Percentiles rank a stretch among this genome's conserved stretches.
Conservation (phyloP, 2,329 filamentous ascomycete species). For the Elsinoe australis region DNA sequence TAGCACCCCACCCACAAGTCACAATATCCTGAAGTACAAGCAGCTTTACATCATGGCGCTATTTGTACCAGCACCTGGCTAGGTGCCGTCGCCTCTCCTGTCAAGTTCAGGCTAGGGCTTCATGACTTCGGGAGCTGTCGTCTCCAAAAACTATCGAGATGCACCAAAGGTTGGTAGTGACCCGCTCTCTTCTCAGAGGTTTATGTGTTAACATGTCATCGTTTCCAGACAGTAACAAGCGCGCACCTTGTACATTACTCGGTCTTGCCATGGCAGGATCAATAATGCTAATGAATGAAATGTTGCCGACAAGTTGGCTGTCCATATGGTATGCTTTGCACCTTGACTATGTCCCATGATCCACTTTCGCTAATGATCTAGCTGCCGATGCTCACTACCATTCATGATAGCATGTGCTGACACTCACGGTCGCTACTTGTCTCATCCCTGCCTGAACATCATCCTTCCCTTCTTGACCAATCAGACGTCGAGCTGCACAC, state of each 20-base stretch:
- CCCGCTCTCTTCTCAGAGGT: neutral
- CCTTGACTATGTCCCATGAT: neutral
- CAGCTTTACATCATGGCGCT: too few species aligned
- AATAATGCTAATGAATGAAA: neutral
- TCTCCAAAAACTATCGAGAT: too few species aligned
- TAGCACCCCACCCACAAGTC: too few species aligned
- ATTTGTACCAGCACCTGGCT: too few species aligned
- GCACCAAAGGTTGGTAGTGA: too few species aligned
- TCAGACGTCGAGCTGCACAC: conserved; percentile 5
- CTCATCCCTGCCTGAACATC: neutral
- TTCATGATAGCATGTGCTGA: conserved; percentile 3
- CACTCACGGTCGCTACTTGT: neutral
- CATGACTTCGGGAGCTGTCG: too few species aligned
- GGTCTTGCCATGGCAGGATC: neutral
- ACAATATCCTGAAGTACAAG: too few species aligned
- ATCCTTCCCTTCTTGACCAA: conserved; percentile 5
- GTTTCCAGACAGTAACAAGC: neutral
- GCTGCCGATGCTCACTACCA: conserved; percentile 4
- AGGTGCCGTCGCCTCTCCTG: too few species aligned
- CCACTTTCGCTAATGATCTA: neutral
- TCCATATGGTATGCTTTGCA: conserved; percentile 1
- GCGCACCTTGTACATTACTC: neutral
- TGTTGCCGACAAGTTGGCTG: neutral
- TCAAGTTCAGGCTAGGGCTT: too few species aligned
- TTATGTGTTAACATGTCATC: neutral